phyloP scores from a whole-genome alignment of 2,329 filamentous ascomycete species.

The Teratosphaeria zuluensis region DNA sequence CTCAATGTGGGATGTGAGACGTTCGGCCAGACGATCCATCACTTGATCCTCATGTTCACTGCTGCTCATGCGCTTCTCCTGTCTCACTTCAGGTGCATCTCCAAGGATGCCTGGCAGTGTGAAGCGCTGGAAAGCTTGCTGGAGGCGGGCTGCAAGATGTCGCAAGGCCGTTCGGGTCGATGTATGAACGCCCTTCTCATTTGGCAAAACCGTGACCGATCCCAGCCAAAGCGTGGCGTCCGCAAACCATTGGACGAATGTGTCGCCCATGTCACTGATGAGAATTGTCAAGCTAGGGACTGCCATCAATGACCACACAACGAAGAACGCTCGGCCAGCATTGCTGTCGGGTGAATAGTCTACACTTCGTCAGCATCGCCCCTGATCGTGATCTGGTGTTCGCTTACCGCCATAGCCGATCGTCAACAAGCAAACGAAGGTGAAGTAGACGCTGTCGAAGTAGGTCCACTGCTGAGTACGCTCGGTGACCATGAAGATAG shows the following conservation, averaged over 20 bases:
- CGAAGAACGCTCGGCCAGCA: conserved; percentile 45
- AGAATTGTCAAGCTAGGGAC: conserved; percentile 46
- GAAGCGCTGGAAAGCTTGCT: conserved; percentile 6
- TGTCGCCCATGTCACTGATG: conserved; percentile 46
- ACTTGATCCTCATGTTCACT: conserved; percentile 11
- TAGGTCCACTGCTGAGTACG: conserved; percentile 41
- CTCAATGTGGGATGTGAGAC: conserved; percentile 26
- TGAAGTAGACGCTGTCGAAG: conserved; percentile 42
- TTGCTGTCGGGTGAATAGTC: conserved; percentile 40
- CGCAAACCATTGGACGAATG: conserved; percentile 44
- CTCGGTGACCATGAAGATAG: conserved; percentile 41
- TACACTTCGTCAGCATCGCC: background rate
- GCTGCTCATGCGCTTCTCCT: conserved; percentile 9
- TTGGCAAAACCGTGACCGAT: conserved; percentile 45
- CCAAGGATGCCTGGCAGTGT: conserved; percentile 9
- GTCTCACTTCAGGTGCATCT: conserved; percentile 2
- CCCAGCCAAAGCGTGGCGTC: conserved; percentile 48
- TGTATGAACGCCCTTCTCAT: conserved; percentile 33
- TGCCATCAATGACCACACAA: conserved; percentile 47
- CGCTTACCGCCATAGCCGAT: conserved; percentile 41
- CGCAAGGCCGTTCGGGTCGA: conserved; percentile 20
- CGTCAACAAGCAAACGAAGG: conserved; percentile 43
- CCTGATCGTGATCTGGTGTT: background rate
- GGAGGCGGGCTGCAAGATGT: background rate
- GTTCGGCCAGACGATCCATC: conserved; percentile 14